These are phyloP conservation scores for Purpureocillium lavendulum DNA, from an alignment of 2,329 filamentous ascomycete species.

Conservation along the genomic window DNA sequence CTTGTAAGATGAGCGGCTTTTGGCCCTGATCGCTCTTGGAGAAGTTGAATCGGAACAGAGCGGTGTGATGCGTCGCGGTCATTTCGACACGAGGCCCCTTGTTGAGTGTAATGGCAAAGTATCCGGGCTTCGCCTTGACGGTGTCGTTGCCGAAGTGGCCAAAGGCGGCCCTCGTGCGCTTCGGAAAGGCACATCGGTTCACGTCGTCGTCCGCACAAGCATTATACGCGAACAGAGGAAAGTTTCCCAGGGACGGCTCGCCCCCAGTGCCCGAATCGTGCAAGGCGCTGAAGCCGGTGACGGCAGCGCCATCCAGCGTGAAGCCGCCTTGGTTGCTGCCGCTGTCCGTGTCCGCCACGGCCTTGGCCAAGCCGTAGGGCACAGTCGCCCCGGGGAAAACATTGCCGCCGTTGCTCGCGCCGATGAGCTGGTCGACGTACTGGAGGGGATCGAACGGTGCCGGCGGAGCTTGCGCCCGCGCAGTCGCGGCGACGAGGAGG, in stretches of 20 bases:
- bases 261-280: slow-evolving; percentile 52
- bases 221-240: slow-evolving; percentile 61
- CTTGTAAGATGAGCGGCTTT: slow-evolving; percentile 54
- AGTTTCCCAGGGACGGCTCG: slow-evolving; percentile 60
- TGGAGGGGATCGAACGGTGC: slow-evolving; percentile 19
- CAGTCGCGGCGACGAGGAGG: too few species aligned
- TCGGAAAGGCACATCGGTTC: slow-evolving; percentile 52
- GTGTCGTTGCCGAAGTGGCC: slow-evolving; percentile 39
- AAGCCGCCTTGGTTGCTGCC: slow-evolving; percentile 50
- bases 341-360: slow-evolving; percentile 37
- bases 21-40: slow-evolving; percentile 26
- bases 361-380: slow-evolving; percentile 45
- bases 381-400: slow-evolving; percentile 34
- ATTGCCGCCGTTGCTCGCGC: slow-evolving; percentile 24
- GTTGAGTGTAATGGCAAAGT: slow-evolving; percentile 53
- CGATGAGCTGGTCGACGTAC: slow-evolving; percentile 29
- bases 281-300: slow-evolving; percentile 49
- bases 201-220: slow-evolving; percentile 53
- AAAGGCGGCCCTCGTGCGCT: slow-evolving; percentile 28
- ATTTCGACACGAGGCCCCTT: slow-evolving; percentile 55
- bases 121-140: slow-evolving; percentile 52
- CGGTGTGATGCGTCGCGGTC: slow-evolving; percentile 57
- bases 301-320: slow-evolving; percentile 37
- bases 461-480: neutral
- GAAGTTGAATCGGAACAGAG: slow-evolving; percentile 60